Conservation (phyloP, 2,329 filamentous ascomycete genomes). For the Paecilomyces fulvus region DNA sequence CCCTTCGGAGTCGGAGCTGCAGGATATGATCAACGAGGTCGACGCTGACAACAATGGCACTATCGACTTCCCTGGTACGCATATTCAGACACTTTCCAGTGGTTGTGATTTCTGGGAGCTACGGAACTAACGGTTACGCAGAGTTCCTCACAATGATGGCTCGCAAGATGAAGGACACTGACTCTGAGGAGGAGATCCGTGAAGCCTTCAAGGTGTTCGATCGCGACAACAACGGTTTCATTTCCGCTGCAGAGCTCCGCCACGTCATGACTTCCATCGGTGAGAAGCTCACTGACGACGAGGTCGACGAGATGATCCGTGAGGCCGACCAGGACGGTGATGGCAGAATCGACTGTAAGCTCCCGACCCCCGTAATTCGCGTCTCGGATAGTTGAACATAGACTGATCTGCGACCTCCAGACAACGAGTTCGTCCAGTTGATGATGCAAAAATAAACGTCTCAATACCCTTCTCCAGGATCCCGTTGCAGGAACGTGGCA, state of each 20-base stretch:
- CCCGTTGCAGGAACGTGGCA: not conserved
- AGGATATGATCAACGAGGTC: slow-evolving; percentile 93
- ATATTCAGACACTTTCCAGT: not conserved
- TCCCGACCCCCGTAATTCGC: not conserved
- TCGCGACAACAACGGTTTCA: slow-evolving; percentile 86
- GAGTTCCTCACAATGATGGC: slow-evolving; percentile 93
- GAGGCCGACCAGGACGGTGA: slow-evolving; percentile 86
- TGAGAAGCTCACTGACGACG: slow-evolving; percentile 83
- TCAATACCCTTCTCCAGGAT: slow-evolving; percentile 11
- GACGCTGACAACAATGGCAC: slow-evolving; percentile 89
- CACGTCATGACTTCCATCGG: slow-evolving; percentile 90
- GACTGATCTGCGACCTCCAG: slow-evolving; percentile 35
- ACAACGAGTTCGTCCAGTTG: slow-evolving; percentile 88
- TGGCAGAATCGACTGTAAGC: slow-evolving; percentile 76
- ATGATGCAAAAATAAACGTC: slow-evolving; percentile 84
- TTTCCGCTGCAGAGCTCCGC: slow-evolving; percentile 77
- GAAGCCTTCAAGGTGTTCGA: slow-evolving; percentile 89
- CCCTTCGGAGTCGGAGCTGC: slow-evolving; percentile 79
- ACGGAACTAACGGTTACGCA: slow-evolving; percentile 27
- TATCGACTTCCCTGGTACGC: slow-evolving; percentile 79
- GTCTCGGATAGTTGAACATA: not conserved
- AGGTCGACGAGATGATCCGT: slow-evolving; percentile 89
- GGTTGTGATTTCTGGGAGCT: not conserved
- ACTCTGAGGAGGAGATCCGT: slow-evolving; percentile 83
- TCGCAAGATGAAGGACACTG: slow-evolving; percentile 88